These are phyloP conservation scores for Microbotryum scabiosae DNA, from an alignment of 1,284 basidiomycete species.

Conservation along the genomic window DNA sequence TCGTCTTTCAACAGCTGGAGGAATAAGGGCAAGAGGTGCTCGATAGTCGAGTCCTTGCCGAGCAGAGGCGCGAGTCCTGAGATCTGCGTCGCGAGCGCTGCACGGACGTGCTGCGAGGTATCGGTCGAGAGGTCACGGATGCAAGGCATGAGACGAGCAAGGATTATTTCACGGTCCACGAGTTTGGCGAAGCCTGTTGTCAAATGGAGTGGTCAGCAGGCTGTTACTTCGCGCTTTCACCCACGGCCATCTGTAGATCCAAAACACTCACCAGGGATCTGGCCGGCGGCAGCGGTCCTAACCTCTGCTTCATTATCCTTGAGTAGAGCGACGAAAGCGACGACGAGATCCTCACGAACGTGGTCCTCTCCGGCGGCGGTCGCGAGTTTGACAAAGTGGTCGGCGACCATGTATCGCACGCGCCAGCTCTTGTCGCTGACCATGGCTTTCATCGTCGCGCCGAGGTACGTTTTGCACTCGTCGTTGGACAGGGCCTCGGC, in stretches of 20 bases:
- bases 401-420: constrained; percentile 98
- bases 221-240: not conserved
- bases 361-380: constrained; percentile 84
- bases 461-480: constrained; percentile 83
- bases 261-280: constrained; percentile 74
- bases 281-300: constrained; percentile 87
- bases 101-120: constrained; percentile 91
- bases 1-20: constrained; percentile 95
- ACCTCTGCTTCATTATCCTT: constrained; percentile 99
- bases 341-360: constrained; percentile 87
- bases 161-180: constrained; percentile 87
- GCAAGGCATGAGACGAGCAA: constrained; percentile 89
- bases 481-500: constrained; percentile 71
- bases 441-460: constrained; percentile 70
- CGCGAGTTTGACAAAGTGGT: constrained; percentile 95
- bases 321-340: constrained; percentile 84
- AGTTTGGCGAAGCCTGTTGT: constrained; percentile 84
- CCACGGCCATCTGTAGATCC: constrained; percentile 1
- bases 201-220: not conserved
- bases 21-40: constrained; percentile 94
- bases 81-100: constrained; percentile 92
- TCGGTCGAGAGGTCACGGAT: constrained; percentile 92
- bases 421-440: constrained; percentile 97
- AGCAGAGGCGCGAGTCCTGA: constrained; percentile 94
- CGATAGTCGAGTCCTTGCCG: constrained; percentile 88